Evolutionary conservation across 2,329 filamentous ascomycete genomes (phyloP).

Genomic region (Uncinocarpus reesii): DNA sequence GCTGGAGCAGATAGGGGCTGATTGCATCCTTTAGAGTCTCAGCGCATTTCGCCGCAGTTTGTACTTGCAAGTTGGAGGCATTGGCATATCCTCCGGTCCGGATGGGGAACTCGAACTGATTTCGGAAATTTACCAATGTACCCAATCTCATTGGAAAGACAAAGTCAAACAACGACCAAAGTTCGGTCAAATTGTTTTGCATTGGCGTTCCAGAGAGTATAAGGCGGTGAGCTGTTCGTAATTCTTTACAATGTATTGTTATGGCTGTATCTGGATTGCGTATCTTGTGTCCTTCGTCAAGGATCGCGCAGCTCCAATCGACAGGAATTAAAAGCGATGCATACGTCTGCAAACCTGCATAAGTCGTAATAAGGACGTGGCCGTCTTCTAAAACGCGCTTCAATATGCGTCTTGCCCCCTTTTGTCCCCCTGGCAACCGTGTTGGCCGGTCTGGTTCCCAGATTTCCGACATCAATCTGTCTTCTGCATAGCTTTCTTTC

Average conservation of each 20-base stretch:
- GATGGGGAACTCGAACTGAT: constrained; percentile 89
- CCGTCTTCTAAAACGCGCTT: constrained; percentile 72
- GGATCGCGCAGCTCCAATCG: constrained; percentile 84
- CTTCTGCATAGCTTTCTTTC: constrained; percentile 52
- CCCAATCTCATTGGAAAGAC: constrained; percentile 93
- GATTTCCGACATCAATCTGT: constrained; percentile 49
- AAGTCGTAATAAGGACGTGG: constrained; percentile 90
- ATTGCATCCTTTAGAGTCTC: constrained; percentile 90
- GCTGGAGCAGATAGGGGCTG: constrained; percentile 81
- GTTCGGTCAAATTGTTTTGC: constrained; percentile 88
- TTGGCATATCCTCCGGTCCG: constrained; percentile 89
- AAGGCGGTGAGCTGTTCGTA: constrained; percentile 78
- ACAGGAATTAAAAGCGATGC: constrained; percentile 68
- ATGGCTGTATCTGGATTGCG: constrained; percentile 92
- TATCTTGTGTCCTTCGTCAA: constrained; percentile 97
- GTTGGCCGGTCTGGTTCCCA: constrained; percentile 37
- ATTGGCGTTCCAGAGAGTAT: constrained; percentile 95
- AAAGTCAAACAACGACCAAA: constrained; percentile 98
- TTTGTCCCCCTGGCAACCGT: constrained; percentile 44
- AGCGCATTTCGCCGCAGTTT: constrained; percentile 89
- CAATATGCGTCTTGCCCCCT: constrained; percentile 68
- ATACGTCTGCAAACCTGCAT: constrained; percentile 90
- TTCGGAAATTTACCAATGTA: constrained; percentile 79
- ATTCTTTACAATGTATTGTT: constrained; percentile 87
- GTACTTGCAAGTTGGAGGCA: constrained; percentile 83